These are phyloP conservation scores for Exsudoporus floridanus DNA, from an alignment of 1,284 basidiomycete genomes.

Conservation along the genomic window DNA sequence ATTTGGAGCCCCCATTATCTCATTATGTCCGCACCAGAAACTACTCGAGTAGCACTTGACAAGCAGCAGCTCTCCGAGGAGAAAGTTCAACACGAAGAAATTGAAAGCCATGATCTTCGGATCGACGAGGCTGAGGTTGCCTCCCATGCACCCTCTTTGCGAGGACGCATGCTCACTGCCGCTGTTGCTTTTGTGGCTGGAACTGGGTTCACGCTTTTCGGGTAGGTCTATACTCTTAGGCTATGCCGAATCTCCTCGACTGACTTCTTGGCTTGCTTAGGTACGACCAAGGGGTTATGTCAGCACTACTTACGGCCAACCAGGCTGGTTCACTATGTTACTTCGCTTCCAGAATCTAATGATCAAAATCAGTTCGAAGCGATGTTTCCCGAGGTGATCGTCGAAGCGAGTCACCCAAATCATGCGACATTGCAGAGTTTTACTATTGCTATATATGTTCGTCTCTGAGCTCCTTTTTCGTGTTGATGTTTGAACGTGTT, in stretches of 20 bases:
- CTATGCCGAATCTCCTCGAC: not conserved
- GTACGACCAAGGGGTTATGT: not conserved
- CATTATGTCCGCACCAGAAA: not conserved
- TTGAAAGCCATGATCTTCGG: not conserved
- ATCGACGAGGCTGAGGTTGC: not conserved
- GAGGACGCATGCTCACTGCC: slow-evolving; percentile 9
- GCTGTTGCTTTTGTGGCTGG: slow-evolving; percentile 9
- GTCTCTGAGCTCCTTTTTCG: not conserved
- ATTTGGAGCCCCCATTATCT: not conserved
- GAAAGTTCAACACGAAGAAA: not conserved
- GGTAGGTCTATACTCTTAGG: not conserved
- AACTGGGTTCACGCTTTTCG: not conserved
- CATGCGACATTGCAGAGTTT: not conserved
- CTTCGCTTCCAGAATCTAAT: not conserved
- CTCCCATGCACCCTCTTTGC: slow-evolving; percentile 1
- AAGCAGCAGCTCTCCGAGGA: not conserved
- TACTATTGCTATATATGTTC: not conserved
- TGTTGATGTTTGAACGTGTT: not conserved
- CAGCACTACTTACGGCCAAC: not conserved
- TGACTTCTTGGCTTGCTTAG: not conserved
- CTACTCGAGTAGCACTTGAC: not conserved
- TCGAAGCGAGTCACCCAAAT: not conserved
- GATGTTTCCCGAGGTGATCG: not conserved
- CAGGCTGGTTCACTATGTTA: not conserved
- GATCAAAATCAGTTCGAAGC: not conserved